A percentile compares a stretch with the other conserved stretches of the same genome.
phyloP scores from a whole-genome alignment of 2,329 filamentous ascomycete genomes.

The Colletotrichum costaricense region DNA sequence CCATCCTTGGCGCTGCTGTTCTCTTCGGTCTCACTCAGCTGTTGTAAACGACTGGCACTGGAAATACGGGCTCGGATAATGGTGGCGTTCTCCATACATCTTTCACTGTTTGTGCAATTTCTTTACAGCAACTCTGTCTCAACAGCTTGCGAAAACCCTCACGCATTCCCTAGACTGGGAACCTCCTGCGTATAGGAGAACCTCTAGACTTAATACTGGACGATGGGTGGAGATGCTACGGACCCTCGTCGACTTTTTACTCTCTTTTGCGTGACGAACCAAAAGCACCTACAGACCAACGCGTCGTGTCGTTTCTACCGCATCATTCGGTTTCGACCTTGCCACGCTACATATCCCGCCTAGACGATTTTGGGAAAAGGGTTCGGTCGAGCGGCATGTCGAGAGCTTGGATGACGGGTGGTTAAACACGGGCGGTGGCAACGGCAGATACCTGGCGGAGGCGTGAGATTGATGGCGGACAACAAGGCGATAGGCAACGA shows the following conservation, averaged over 20 bases:
- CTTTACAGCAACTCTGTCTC: slow-evolving; percentile 30
- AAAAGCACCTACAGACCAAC: slow-evolving; percentile 22
- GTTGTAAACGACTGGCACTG: slow-evolving; percentile 53
- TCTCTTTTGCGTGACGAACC: slow-evolving; percentile 37
- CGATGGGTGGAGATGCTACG: slow-evolving; percentile 35
- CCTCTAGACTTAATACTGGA: slow-evolving; percentile 57
- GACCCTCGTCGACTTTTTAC: slow-evolving; percentile 42
- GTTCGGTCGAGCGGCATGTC: slow-evolving; percentile 9
- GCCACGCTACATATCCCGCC: slow-evolving; percentile 1
- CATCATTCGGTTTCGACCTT: neutral
- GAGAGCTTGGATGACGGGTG: slow-evolving; percentile 23
- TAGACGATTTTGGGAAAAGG: slow-evolving; percentile 16
- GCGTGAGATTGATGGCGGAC: slow-evolving; percentile 13
- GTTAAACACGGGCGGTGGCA: neutral
- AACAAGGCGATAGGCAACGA: slow-evolving; percentile 27
- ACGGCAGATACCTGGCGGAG: slow-evolving; percentile 14
- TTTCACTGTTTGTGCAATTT: slow-evolving; percentile 36
- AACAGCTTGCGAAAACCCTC: slow-evolving; percentile 27
- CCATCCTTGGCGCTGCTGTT: slow-evolving; percentile 59
- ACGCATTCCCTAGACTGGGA: slow-evolving; percentile 34
- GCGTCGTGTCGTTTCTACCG: slow-evolving; percentile 4
- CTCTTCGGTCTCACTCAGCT: slow-evolving; percentile 61
- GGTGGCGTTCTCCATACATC: slow-evolving; percentile 38
- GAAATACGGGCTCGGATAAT: slow-evolving; percentile 34
- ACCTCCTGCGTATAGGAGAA: slow-evolving; percentile 51